Conservation (phyloP, 176 grass and related monocot species). For the Saccharum spontaneum region DNA sequence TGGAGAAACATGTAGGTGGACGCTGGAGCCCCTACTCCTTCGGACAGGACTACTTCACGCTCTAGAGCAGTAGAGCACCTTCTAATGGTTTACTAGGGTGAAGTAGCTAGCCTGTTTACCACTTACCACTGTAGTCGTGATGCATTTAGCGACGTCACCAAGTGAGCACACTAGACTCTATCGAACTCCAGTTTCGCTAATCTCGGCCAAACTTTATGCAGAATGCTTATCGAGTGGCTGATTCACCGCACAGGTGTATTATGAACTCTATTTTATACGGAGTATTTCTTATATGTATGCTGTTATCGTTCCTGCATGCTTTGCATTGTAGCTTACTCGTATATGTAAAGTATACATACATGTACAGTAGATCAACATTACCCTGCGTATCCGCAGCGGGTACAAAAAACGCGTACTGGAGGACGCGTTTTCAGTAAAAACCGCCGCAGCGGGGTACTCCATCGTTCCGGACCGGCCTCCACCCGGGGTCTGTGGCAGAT, state of each 20-base stretch:
- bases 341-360: too few species aligned
- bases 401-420: too few species aligned
- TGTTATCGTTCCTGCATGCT: not conserved
- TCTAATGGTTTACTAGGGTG: not conserved
- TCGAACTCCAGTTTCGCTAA: not conserved
- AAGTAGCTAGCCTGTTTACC: not conserved
- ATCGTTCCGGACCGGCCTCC: too few species aligned
- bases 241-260: not conserved
- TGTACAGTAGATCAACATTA: too few species aligned
- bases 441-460: too few species aligned
- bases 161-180: not conserved
- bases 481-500: too few species aligned
- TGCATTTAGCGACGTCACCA: not conserved
- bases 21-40: not conserved
- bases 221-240: not conserved
- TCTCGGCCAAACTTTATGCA: not conserved
- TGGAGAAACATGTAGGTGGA: slow-evolving; percentile 1
- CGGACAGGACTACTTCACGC: not conserved
- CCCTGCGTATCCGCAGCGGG: too few species aligned
- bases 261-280: not conserved
- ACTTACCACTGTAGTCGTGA: not conserved
- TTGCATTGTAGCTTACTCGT: not conserved
- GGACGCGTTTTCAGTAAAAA: too few species aligned
- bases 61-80: not conserved
- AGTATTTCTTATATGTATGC: not conserved